Evolutionary conservation across 2,329 filamentous ascomycete species (phyloP).

Genomic region (Cladorrhinum sp.): DNA sequence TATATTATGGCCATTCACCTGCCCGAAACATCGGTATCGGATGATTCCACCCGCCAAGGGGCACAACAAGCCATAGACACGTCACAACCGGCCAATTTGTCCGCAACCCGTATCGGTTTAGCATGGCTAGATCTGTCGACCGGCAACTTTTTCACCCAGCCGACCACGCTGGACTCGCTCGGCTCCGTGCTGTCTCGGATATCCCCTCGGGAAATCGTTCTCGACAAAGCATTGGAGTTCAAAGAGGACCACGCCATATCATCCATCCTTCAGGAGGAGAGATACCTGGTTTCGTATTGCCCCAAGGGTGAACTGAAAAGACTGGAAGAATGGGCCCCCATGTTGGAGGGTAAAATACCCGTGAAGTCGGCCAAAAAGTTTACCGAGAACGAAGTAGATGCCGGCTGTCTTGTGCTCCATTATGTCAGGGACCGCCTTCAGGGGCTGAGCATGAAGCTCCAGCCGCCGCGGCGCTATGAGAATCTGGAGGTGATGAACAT

Average conservation of each 20-base stretch:
- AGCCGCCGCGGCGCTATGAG: constrained; percentile 73
- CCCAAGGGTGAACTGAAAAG: constrained; percentile 43
- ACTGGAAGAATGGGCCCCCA: constrained; percentile 65
- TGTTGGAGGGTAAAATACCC: constrained; percentile 72
- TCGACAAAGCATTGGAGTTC: constrained; percentile 62
- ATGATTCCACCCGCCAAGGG: constrained; percentile 10
- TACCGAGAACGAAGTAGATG: constrained; percentile 65
- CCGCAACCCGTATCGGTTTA: constrained; percentile 60
- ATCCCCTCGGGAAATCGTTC: constrained; percentile 77
- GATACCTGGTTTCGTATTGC: constrained; percentile 73
- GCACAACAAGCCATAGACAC: constrained; percentile 12
- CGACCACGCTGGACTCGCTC: constrained; percentile 65
- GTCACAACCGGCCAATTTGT: constrained; percentile 19
- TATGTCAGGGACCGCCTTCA: constrained; percentile 80
- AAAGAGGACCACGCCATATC: constrained; percentile 61
- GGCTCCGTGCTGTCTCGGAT: constrained; percentile 81
- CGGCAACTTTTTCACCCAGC: constrained; percentile 87
- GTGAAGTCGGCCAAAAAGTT: constrained; percentile 54
- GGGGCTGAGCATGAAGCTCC: constrained; percentile 74
- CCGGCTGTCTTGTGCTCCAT: constrained; percentile 76
- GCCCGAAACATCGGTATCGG: constrained; percentile 19
- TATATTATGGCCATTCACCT: constrained; percentile 81
- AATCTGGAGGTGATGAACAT: constrained; percentile 79
- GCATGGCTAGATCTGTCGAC: constrained; percentile 96
- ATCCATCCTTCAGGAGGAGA: constrained; percentile 69